phyloP scores from a whole-genome alignment of 1,139 yeast genomes.

The Lodderomyces metapsilosis region DNA sequence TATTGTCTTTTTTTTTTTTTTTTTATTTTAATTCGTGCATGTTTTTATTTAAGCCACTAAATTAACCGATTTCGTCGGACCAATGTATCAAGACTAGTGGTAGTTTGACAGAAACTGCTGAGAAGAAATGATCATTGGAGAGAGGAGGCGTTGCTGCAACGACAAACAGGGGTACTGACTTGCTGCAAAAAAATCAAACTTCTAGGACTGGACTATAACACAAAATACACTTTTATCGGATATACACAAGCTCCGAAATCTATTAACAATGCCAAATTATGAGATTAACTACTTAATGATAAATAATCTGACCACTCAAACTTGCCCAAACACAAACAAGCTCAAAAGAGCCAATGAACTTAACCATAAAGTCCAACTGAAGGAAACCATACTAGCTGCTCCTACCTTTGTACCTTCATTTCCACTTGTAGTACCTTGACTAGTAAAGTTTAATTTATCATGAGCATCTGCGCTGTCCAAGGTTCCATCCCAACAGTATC shows the following conservation, averaged over 20 bases:
- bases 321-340: constrained; percentile 3
- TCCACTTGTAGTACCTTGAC: constrained; percentile 45
- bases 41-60: neutral
- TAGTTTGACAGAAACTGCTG: too few relatives aligned
- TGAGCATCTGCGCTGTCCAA: constrained; percentile 10
- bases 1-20: neutral
- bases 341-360: constrained; percentile 7
- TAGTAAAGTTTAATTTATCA: constrained; percentile 41
- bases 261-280: too few relatives aligned
- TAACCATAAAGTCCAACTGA: constrained; percentile 16
- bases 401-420: constrained; percentile 15
- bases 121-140: too few relatives aligned
- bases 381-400: constrained; percentile 3
- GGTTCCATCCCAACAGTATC: constrained; percentile 82
- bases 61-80: too few relatives aligned
- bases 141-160: too few relatives aligned
- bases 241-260: too few relatives aligned
- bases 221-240: too few relatives aligned
- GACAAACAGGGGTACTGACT: too few relatives aligned
- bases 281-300: neutral
- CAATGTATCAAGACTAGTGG: too few relatives aligned
- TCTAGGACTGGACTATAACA: too few relatives aligned
- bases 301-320: neutral
- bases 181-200: too few relatives aligned
- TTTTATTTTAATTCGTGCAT: neutral